phyloP scores from a whole-genome alignment of 2,329 filamentous ascomycete species.

The Coniella lustricola region DNA sequence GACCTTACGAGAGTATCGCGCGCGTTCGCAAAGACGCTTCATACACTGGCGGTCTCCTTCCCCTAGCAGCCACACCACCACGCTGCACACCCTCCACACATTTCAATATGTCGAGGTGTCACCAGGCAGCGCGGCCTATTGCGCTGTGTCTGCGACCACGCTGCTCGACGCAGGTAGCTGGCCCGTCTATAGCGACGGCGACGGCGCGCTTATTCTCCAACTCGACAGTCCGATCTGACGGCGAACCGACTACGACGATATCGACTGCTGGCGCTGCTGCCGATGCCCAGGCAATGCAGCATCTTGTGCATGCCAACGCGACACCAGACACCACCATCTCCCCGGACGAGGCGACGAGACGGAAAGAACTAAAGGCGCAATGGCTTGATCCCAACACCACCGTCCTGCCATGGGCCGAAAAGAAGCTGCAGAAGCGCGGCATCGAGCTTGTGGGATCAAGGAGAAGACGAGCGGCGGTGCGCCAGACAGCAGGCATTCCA shows the following conservation, averaged over 20 bases:
- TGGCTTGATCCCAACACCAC: constrained; percentile 63
- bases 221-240: constrained; percentile 30
- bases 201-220: constrained; percentile 29
- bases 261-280: constrained; percentile 17
- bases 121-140: constrained; percentile 51
- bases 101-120: constrained; percentile 50
- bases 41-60: constrained; percentile 1
- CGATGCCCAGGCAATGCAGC: constrained; percentile 17
- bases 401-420: constrained; percentile 56
- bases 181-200: constrained; percentile 29
- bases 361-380: constrained; percentile 28
- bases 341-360: constrained; percentile 9
- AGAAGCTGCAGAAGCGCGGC: constrained; percentile 60
- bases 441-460: constrained; percentile 74
- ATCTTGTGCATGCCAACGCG: constrained; percentile 17
- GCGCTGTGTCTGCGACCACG: constrained; percentile 44
- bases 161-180: constrained; percentile 24
- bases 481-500: constrained; percentile 59
- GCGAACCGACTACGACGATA: constrained; percentile 26
- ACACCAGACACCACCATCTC: background rate
- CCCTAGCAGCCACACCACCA: constrained; percentile 1
- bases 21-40: constrained; percentile 3
- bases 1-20: constrained; percentile 1
- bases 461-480: constrained; percentile 69
- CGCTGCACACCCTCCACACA: constrained; percentile 5